Evolutionary conservation across 331 rosid genomes (phyloP).

Genomic region (Acacia concinna): DNA sequence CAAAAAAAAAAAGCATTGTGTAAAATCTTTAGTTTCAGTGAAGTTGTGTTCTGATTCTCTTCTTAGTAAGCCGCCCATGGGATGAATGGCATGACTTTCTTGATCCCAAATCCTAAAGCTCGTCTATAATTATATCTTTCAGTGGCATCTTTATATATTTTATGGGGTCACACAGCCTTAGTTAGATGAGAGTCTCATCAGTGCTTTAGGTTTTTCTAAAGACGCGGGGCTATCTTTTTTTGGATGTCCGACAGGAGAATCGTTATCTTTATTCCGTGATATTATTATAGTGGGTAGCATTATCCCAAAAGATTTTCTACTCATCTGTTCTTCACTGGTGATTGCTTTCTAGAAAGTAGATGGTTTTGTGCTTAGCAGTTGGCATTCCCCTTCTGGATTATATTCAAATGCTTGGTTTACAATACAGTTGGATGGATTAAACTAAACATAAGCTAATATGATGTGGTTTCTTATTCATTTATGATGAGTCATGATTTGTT

Average conservation of each 20-base stretch:
- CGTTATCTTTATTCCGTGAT: background rate
- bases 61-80: constrained; percentile 30
- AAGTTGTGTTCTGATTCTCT: constrained; percentile 25
- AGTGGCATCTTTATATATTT: background rate
- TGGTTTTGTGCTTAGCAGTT: background rate
- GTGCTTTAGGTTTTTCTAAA: background rate
- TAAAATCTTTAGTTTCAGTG: constrained; percentile 18
- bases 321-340: background rate
- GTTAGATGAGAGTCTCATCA: background rate
- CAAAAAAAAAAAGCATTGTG: constrained; percentile 23
- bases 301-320: background rate
- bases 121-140: constrained; percentile 15
- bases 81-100: constrained; percentile 27
- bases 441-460: background rate
- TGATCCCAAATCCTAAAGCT: constrained; percentile 19
- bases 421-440: background rate
- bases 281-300: constrained; percentile 9
- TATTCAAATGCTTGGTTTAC: background rate
- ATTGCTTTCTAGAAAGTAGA: constrained; percentile 1
- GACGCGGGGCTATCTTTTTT: background rate
- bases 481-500: background rate
- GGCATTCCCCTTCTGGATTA: background rate
- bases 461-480: background rate
- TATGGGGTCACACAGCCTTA: background rate
- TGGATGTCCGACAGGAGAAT: background rate